Percentiles rank a stretch among this genome's conserved stretches.
These are phyloP conservation scores for Penicillium crustosum DNA, from an alignment of 2,329 filamentous ascomycete genomes.

Conservation along the genomic window DNA sequence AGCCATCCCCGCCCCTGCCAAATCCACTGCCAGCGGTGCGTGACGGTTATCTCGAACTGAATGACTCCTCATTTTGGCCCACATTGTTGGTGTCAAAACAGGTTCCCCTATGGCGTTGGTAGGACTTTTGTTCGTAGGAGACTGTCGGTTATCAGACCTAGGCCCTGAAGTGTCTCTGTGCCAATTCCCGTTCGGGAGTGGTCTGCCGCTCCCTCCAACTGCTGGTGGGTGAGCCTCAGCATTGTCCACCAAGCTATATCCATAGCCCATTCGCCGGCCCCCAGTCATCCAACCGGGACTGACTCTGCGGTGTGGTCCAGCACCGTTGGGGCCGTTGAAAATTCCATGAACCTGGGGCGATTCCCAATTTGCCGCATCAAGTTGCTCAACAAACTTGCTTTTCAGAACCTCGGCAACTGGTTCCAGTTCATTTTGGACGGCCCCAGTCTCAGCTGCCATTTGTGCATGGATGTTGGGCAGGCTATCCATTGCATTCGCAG, in stretches of 20 bases:
- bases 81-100: neutral
- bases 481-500: neutral
- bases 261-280: conserved; percentile 42
- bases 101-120: neutral
- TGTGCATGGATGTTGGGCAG: conserved; percentile 8
- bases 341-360: neutral
- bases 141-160: neutral
- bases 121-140: neutral
- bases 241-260: conserved; percentile 37
- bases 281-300: conserved; percentile 46
- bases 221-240: conserved; percentile 18
- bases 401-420: conserved; percentile 13
- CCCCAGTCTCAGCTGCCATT: neutral
- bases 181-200: neutral
- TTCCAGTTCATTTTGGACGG: neutral
- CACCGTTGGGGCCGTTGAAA: conserved; percentile 2
- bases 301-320: conserved; percentile 31
- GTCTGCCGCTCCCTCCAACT: neutral
- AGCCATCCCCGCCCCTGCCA: neutral
- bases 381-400: conserved; percentile 39
- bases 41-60: neutral
- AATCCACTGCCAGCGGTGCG: neutral
- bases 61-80: conserved; percentile 5
- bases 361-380: conserved; percentile 18
- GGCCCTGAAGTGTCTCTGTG: neutral